phyloP scores from a whole-genome alignment of 495 filamentous ascomycete species.

The Acidiella bohemica region DNA sequence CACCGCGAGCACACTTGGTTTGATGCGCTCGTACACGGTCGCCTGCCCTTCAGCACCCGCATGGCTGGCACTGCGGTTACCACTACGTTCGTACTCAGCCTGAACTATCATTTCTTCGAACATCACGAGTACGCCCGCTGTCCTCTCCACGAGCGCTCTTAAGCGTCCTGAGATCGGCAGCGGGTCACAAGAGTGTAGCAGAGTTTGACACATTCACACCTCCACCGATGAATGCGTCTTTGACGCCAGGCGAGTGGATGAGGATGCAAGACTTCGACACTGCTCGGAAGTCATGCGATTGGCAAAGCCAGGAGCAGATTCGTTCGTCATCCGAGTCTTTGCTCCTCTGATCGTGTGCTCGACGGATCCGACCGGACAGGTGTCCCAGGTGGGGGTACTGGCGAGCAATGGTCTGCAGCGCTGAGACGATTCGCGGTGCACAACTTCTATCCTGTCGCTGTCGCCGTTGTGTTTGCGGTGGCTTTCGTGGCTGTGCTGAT shows the following conservation, averaged over 20 bases:
- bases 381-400: conserved; percentile 25
- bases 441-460: conserved; percentile 42
- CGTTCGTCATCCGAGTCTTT: conserved; percentile 53
- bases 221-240: conserved; percentile 48
- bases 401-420: conserved; percentile 26
- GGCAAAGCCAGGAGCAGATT: conserved; percentile 50
- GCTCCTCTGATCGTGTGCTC: conserved; percentile 51
- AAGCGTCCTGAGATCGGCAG: conserved; percentile 7
- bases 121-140: conserved; percentile 33
- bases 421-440: conserved; percentile 43
- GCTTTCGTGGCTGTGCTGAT: conserved; percentile 48
- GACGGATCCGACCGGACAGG: conserved; percentile 45
- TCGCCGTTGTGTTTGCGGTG: conserved; percentile 41
- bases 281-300: conserved; percentile 54
- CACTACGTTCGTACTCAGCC: conserved; percentile 45
- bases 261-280: conserved; percentile 61
- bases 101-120: conserved; percentile 56
- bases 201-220: conserved; percentile 19
- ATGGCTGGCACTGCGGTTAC: conserved; percentile 48
- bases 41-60: conserved; percentile 42
- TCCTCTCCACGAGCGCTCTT: conserved; percentile 19
- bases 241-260: conserved; percentile 57
- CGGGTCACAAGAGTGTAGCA: conserved; percentile 4
- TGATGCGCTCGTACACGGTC: conserved; percentile 35
- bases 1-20: conserved; percentile 34